Conservation (phyloP, 768 basidiomycete genomes). For the Polyporus arcularius region DNA sequence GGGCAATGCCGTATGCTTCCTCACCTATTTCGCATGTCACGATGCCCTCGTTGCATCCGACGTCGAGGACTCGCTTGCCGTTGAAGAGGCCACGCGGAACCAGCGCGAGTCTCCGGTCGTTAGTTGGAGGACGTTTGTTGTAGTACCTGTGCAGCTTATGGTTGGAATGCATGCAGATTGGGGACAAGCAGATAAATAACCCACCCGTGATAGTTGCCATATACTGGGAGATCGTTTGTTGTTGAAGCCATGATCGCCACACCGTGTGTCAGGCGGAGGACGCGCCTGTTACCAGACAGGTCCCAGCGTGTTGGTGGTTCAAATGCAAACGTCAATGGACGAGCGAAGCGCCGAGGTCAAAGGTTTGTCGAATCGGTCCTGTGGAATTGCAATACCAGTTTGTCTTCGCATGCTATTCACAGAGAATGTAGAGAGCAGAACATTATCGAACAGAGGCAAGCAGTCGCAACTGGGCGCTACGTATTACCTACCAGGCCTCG, state of each 20-base stretch:
- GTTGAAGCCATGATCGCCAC: too few relatives aligned
- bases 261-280: too few relatives aligned
- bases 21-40: slow-evolving; percentile 86
- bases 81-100: slow-evolving; percentile 56
- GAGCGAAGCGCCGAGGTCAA: too few relatives aligned
- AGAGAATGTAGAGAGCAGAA: too few relatives aligned
- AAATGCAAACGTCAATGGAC: too few relatives aligned
- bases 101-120: slow-evolving; percentile 66
- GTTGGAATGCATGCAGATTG: not conserved
- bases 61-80: slow-evolving; percentile 67
- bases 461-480: too few relatives aligned
- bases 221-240: slow-evolving; percentile 36
- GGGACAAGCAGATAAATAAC: not conserved
- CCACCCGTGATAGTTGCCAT: slow-evolving; percentile 79
- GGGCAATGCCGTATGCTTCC: slow-evolving; percentile 6
- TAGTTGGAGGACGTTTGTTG: slow-evolving; percentile 60
- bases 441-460: too few relatives aligned
- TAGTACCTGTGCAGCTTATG: slow-evolving; percentile 58
- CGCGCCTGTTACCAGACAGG: not conserved
- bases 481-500: too few relatives aligned
- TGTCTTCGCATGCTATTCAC: too few relatives aligned
- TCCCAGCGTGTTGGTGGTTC: too few relatives aligned
- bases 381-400: too few relatives aligned
- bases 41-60: slow-evolving; percentile 87
- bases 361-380: too few relatives aligned